phyloP scores from a whole-genome alignment of 2,329 filamentous ascomycete species.

The Sporothrix variecibatus region DNA sequence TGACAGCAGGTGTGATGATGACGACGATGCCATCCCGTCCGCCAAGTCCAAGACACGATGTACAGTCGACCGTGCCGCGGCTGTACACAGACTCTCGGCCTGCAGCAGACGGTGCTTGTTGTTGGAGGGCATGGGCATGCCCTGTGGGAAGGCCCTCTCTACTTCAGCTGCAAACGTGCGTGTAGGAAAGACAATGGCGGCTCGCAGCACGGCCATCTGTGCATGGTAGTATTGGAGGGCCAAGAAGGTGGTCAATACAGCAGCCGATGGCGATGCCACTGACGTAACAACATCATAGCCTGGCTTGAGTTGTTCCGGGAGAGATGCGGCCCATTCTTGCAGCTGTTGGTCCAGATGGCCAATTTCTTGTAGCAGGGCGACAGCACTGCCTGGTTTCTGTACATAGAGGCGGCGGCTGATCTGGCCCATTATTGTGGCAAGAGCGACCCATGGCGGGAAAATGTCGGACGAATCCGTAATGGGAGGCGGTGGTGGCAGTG shows the following conservation, averaged over 20 bases:
- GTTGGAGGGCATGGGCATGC: background rate
- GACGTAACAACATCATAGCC: background rate
- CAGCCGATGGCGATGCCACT: background rate
- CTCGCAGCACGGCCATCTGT: background rate
- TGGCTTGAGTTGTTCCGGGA: background rate
- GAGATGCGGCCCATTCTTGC: background rate
- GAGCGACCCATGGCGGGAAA: background rate
- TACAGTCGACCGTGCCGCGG: background rate
- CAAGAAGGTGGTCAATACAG: background rate
- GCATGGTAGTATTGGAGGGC: background rate
- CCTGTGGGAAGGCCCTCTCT: background rate
- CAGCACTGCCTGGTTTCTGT: background rate
- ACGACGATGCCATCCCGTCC: background rate
- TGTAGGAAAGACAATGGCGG: conserved; percentile 1
- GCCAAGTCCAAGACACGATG: background rate
- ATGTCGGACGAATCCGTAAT: background rate
- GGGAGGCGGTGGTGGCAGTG: background rate
- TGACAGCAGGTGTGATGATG: background rate
- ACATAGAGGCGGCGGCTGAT: background rate
- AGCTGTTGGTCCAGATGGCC: background rate
- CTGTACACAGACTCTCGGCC: background rate
- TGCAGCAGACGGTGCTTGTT: background rate
- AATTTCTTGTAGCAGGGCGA: background rate
- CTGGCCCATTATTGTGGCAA: background rate
- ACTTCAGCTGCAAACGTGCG: background rate